phyloP scores from a whole-genome alignment of 805 yeast species.

The Saccharomycopsis schoenii region DNA sequence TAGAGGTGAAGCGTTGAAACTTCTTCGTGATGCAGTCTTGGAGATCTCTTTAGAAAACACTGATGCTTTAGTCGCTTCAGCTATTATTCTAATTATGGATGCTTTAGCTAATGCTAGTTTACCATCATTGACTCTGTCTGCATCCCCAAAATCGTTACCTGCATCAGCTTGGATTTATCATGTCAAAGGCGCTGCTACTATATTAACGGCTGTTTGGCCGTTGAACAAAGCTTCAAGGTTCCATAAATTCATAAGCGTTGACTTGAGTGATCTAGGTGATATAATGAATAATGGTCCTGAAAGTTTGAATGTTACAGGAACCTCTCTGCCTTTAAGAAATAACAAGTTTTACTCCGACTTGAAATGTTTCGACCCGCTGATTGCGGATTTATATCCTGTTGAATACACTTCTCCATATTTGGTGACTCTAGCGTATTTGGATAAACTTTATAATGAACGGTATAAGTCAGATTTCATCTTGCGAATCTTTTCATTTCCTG shows the following conservation, averaged over 20 bases:
- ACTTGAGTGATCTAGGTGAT: slow-evolving; percentile 82
- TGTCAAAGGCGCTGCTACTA: slow-evolving; percentile 94
- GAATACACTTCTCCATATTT: slow-evolving; percentile 75
- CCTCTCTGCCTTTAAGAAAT: background rate
- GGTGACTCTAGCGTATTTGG: slow-evolving; percentile 78
- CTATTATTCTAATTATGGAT: slow-evolving; percentile 82
- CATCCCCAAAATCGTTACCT: slow-evolving; percentile 47
- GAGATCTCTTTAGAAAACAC: slow-evolving; percentile 77
- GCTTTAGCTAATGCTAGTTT: slow-evolving; percentile 85
- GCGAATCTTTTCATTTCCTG: slow-evolving; percentile 88
- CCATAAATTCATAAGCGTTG: slow-evolving; percentile 69
- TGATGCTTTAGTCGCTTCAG: slow-evolving; percentile 89
- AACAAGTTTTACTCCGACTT: slow-evolving; percentile 37
- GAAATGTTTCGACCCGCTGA: slow-evolving; percentile 77
- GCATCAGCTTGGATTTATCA: slow-evolving; percentile 97
- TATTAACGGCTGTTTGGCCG: slow-evolving; percentile 94
- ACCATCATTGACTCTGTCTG: slow-evolving; percentile 21
- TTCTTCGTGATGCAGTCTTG: slow-evolving; percentile 77
- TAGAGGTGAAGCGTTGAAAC: slow-evolving; percentile 74
- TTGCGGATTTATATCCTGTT: slow-evolving; percentile 80
- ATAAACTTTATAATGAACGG: slow-evolving; percentile 72
- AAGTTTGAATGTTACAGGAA: slow-evolving; percentile 16
- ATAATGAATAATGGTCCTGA: slow-evolving; percentile 33
- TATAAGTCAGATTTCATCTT: slow-evolving; percentile 78
- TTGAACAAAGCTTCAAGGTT: slow-evolving; percentile 58